A percentile compares a stretch with the other conserved stretches of the same genome.
These are phyloP conservation scores for Talaromyces thailandensis DNA, from an alignment of 495 filamentous ascomycete species.

Conservation along the genomic window DNA sequence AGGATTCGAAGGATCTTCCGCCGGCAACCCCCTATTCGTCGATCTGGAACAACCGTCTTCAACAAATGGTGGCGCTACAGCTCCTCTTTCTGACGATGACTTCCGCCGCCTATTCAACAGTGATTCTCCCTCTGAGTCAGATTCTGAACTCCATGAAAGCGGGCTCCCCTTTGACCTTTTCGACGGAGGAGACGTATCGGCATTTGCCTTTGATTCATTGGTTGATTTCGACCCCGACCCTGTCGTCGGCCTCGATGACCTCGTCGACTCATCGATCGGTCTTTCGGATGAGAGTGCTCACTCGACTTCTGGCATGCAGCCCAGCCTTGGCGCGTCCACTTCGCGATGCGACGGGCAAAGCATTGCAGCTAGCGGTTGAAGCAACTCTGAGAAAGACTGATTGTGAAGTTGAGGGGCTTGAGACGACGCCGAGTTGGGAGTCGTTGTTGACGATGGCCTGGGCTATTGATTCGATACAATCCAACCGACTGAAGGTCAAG, in stretches of 20 bases:
- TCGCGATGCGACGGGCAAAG: conserved; percentile 82
- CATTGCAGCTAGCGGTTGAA: conserved; percentile 59
- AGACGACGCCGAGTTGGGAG: conserved; percentile 33
- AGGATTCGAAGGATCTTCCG: conserved; percentile 50
- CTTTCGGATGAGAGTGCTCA: conserved; percentile 49
- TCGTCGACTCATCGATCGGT: conserved; percentile 38
- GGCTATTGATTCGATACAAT: conserved; percentile 37
- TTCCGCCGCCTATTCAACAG: conserved; percentile 60
- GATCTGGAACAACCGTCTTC: conserved; percentile 25
- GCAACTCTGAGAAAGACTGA: conserved; percentile 22
- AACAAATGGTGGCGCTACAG: conserved; percentile 32
- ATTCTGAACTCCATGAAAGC: conserved; percentile 70
- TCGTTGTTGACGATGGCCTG: conserved; percentile 37
- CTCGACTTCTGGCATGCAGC: conserved; percentile 67
- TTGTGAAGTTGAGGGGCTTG: conserved; percentile 17
- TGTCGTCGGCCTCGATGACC: conserved; percentile 30
- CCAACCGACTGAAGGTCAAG: neutral
- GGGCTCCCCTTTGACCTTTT: conserved; percentile 60
- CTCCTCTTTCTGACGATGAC: conserved; percentile 57
- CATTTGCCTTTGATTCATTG: conserved; percentile 78
- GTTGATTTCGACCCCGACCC: conserved; percentile 67
- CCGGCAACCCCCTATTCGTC: conserved; percentile 44
- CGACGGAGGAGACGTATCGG: conserved; percentile 44
- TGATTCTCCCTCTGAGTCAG: conserved; percentile 60
- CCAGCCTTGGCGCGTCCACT: conserved; percentile 84